phyloP scores from a whole-genome alignment of 2,329 filamentous ascomycete genomes.

The Stenocarpella maydis region DNA sequence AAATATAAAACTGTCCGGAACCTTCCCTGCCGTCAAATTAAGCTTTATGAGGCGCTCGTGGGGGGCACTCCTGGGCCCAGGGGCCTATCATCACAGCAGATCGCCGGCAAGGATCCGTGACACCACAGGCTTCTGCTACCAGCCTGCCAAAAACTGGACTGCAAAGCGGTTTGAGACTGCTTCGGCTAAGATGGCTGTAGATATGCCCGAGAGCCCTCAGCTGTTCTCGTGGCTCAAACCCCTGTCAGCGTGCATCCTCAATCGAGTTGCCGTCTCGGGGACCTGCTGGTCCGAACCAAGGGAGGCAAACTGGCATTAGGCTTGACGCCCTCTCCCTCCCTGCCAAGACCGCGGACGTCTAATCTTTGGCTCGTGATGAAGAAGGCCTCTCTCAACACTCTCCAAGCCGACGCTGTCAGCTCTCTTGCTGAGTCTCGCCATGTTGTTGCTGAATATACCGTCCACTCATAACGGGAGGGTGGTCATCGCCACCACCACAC shows the following conservation, averaged over 20 bases:
- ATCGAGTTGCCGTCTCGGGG: neutral
- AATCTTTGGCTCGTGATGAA: neutral
- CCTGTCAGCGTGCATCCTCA: neutral
- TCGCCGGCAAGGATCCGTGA: conserved; percentile 6
- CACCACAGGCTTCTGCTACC: neutral
- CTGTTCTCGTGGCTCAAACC: neutral
- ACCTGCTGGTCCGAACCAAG: conserved; percentile 7
- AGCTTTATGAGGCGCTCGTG: conserved; percentile 15
- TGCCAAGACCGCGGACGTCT: neutral
- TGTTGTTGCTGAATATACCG: conserved; percentile 27
- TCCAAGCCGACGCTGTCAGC: neutral
- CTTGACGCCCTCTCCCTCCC: neutral
- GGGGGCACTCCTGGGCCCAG: neutral
- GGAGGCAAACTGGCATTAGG: neutral
- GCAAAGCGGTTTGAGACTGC: neutral
- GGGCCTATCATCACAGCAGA: neutral
- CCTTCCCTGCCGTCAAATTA: conserved; percentile 7
- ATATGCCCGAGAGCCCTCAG: neutral
- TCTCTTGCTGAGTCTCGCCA: conserved; percentile 3
- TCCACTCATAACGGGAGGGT: conserved; percentile 16
- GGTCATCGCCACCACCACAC: conserved; percentile 12
- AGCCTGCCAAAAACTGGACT: too few species aligned
- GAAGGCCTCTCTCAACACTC: neutral
- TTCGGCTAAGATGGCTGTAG: neutral
- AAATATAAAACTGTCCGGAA: neutral